phyloP scores from a whole-genome alignment of 768 basidiomycete genomes.

The Hirschioporus abietinus region DNA sequence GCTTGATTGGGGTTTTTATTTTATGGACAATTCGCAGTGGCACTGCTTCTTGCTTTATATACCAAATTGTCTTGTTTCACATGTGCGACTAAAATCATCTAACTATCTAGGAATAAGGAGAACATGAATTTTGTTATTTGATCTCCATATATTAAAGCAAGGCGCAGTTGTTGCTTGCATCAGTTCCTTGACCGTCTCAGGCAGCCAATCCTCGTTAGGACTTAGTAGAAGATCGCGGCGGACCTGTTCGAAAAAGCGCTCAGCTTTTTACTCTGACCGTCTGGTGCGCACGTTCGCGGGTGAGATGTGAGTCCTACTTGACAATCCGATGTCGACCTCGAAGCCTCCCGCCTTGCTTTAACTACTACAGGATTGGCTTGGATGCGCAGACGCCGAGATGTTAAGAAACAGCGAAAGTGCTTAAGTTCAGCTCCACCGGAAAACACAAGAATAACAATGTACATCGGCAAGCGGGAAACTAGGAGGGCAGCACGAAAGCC shows the following conservation, averaged over 20 bases:
- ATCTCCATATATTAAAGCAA: too few relatives aligned
- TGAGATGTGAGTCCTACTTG: constrained; percentile 16
- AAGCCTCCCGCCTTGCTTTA: background rate
- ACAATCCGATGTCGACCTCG: constrained; percentile 5
- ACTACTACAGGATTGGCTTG: background rate
- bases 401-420: background rate
- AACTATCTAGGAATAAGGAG: too few relatives aligned
- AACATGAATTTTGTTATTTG: too few relatives aligned
- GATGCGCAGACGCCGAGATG: background rate
- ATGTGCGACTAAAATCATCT: too few relatives aligned
- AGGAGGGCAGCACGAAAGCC: background rate
- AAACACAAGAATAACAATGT: background rate
- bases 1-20: background rate
- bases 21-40: background rate
- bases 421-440: background rate
- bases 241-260: constrained; percentile 20
- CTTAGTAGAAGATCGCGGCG: constrained; percentile 9
- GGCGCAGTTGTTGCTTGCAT: too few relatives aligned
- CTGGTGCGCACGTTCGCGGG: constrained; percentile 10
- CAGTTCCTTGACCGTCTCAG: constrained; percentile 9
- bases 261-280: constrained; percentile 14
- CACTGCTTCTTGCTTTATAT: background rate
- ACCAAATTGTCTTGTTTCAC: background rate
- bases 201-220: constrained; percentile 14
- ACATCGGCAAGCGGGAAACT: background rate